phyloP scores from a whole-genome alignment of 148 eudicot species.

The Limonium bicolor region DNA sequence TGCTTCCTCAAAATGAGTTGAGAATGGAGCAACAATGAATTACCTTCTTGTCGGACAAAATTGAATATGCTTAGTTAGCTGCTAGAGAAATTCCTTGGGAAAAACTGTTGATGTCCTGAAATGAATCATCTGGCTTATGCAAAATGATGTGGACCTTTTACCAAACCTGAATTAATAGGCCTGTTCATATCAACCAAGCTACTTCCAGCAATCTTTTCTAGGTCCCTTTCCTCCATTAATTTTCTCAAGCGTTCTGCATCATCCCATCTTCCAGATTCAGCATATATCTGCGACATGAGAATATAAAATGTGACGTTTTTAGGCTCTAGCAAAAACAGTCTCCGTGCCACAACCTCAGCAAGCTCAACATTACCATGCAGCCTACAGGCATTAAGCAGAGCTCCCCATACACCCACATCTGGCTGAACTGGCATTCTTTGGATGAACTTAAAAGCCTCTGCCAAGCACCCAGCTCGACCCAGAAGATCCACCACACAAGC shows the following conservation, averaged over 20 bases:
- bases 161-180: no score
- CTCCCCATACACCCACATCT: slow-evolving; percentile 23
- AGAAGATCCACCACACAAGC: slow-evolving; percentile 27
- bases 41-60: no score
- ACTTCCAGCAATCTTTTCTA: not conserved
- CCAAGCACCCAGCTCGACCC: slow-evolving; percentile 23
- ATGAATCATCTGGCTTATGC: no score
- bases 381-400: slow-evolving; percentile 19
- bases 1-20: no score
- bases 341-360: not conserved
- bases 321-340: slow-evolving; percentile 4
- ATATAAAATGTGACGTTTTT: slow-evolving; percentile 1
- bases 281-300: slow-evolving; percentile 3
- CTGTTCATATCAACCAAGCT: not conserved
- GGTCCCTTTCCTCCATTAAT: slow-evolving; percentile 1
- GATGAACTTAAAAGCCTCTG: slow-evolving; percentile 24
- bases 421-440: slow-evolving; percentile 19
- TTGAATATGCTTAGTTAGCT: no score
- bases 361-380: slow-evolving; percentile 13
- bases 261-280: slow-evolving; percentile 3
- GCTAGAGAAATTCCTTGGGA: no score
- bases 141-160: no score
- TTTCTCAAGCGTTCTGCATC: slow-evolving; percentile 1
- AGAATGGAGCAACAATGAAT: no score
- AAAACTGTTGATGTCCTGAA: no score